phyloP scores from a whole-genome alignment of 331 rosid species.

The Spiraea crenata region DNA sequence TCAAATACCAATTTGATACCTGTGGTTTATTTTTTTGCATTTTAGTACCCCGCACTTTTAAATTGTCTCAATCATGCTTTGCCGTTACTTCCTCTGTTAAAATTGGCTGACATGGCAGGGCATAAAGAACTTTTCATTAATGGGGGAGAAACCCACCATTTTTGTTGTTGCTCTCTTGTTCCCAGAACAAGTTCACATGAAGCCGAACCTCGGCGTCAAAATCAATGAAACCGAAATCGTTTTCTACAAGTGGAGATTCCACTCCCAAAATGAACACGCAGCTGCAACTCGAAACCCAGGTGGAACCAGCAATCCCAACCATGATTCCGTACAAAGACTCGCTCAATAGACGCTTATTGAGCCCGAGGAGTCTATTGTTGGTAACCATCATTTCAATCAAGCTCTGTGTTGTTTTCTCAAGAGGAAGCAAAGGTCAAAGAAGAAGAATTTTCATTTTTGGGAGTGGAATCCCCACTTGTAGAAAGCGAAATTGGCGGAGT shows the following conservation, averaged over 20 bases:
- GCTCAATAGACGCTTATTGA: constrained; percentile 25
- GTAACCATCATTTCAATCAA: constrained; percentile 40
- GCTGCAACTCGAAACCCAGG: constrained; percentile 32
- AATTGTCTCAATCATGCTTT: too few relatives aligned
- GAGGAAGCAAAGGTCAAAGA: constrained; percentile 22
- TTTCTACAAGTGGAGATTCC: constrained; percentile 30
- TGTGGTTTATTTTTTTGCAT: too few relatives aligned
- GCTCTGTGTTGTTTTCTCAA: constrained; percentile 2
- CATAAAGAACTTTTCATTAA: too few relatives aligned
- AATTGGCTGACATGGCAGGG: too few relatives aligned
- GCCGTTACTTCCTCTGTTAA: too few relatives aligned
- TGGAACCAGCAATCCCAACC: constrained; percentile 36
- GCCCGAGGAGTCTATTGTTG: constrained; percentile 24
- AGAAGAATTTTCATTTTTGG: constrained; percentile 12
- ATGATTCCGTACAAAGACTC: constrained; percentile 40
- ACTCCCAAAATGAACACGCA: constrained; percentile 28
- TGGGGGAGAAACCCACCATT: too few relatives aligned
- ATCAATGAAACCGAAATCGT: too few relatives aligned
- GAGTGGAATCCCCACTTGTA: constrained; percentile 34
- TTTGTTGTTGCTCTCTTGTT: too few relatives aligned
- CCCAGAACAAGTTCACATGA: too few relatives aligned
- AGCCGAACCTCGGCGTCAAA: too few relatives aligned
- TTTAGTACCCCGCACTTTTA: too few relatives aligned
- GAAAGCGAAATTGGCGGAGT: constrained; percentile 35
- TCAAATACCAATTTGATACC: too few relatives aligned